A percentile compares a stretch with the other conserved stretches of the same genome.
Evolutionary conservation across 805 yeast genomes (phyloP).

Genomic region (Lachancea fermentati): DNA sequence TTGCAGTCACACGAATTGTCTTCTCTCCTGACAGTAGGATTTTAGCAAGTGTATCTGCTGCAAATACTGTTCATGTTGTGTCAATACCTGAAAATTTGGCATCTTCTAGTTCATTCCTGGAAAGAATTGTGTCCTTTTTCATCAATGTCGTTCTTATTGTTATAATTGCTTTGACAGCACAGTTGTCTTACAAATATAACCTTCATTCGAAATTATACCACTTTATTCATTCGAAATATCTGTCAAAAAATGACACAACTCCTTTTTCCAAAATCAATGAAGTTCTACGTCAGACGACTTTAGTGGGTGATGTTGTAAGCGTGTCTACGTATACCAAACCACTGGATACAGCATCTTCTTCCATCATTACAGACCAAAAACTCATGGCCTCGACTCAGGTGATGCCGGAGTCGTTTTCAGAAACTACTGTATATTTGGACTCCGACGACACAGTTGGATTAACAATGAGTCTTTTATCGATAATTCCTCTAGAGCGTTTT

Average conservation of each 20-base stretch:
- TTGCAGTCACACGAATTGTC: constrained; percentile 69
- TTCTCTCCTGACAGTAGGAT: constrained; percentile 64
- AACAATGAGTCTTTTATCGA: background rate
- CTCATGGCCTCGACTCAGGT: background rate
- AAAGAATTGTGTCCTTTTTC: constrained; percentile 21
- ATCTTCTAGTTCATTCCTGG: constrained; percentile 27
- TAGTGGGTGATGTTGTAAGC: constrained; percentile 19
- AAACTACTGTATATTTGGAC: background rate
- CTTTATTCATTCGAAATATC: constrained; percentile 14
- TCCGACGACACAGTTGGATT: background rate
- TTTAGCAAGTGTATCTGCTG: constrained; percentile 72
- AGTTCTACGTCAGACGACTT: constrained; percentile 17
- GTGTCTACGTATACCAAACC: constrained; percentile 11
- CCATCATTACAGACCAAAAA: constrained; percentile 4
- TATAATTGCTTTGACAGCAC: constrained; percentile 21
- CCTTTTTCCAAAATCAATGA: constrained; percentile 14
- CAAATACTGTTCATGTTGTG: constrained; percentile 62
- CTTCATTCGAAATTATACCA: constrained; percentile 18
- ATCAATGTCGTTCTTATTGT: constrained; percentile 24
- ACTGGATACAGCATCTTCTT: constrained; percentile 7
- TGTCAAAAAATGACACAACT: constrained; percentile 15
- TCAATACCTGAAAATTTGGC: constrained; percentile 50
- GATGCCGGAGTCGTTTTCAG: background rate
- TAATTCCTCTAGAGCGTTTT: too few species aligned
- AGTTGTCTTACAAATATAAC: constrained; percentile 22